These are phyloP conservation scores for Polymyxa betae DNA, from an alignment of 208 protist species.

Conservation along the genomic window DNA sequence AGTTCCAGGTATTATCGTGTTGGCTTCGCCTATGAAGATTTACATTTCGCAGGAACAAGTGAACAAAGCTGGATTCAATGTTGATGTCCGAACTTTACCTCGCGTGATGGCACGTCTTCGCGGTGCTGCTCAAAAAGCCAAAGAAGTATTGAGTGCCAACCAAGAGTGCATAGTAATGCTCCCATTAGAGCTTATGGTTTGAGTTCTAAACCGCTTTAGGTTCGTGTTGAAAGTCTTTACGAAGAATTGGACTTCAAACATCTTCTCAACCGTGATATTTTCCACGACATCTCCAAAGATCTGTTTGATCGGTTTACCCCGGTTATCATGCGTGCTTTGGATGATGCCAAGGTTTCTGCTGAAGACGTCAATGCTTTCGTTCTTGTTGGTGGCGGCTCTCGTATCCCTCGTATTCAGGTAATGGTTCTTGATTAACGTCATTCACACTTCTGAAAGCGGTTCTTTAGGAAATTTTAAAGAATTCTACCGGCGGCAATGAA, in stretches of 20 bases:
- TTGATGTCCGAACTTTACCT: neutral
- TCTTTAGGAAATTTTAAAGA: constrained; percentile 2
- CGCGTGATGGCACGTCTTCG: neutral
- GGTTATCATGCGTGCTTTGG: neutral
- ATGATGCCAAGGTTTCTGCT: neutral
- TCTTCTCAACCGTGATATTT: neutral
- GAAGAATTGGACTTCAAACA: constrained; percentile 48
- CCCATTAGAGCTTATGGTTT: neutral
- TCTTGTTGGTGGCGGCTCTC: constrained; percentile 53
- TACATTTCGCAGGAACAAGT: neutral
- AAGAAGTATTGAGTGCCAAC: constrained; percentile 26
- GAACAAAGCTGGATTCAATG: neutral
- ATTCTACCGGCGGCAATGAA: neutral
- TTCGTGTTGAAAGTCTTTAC: constrained; percentile 31
- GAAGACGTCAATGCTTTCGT: constrained; percentile 51
- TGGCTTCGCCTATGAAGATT: neutral
- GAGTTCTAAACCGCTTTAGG: neutral
- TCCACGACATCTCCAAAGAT: neutral
- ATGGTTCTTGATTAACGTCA: neutral
- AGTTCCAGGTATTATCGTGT: neutral
- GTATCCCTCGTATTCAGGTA: constrained; percentile 50
- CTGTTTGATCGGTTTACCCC: constrained; percentile 14
- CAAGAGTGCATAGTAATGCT: neutral
- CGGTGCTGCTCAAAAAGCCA: neutral
- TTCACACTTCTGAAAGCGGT: neutral